These are phyloP conservation scores for Phytophthora lateralis DNA, from an alignment of 352 stramenopile species.

Conservation along the genomic window DNA sequence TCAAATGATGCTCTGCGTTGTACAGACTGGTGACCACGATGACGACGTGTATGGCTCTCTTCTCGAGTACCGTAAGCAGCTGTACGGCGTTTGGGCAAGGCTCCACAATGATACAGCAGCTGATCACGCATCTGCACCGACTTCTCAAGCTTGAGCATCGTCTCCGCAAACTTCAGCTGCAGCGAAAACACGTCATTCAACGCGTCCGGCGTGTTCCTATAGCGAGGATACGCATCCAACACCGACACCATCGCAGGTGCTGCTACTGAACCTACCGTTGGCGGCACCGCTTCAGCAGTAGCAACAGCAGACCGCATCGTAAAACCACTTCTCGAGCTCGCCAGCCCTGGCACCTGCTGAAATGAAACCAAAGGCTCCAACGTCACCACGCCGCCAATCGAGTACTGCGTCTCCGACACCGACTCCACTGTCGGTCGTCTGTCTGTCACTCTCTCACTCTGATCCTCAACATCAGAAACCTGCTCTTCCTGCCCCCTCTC, in stretches of 20 bases:
- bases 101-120: slow-evolving; percentile 36
- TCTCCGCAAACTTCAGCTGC: slow-evolving; percentile 75
- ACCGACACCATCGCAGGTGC: background rate
- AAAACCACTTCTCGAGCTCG: slow-evolving; percentile 13
- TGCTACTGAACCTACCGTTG: background rate
- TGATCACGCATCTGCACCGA: slow-evolving; percentile 65
- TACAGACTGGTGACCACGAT: background rate
- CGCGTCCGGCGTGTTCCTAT: slow-evolving; percentile 36
- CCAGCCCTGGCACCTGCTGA: slow-evolving; percentile 5
- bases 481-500: background rate
- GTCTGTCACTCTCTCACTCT: background rate
- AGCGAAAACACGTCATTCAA: slow-evolving; percentile 70
- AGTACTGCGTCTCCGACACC: slow-evolving; percentile 44
- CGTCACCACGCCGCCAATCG: slow-evolving; percentile 65
- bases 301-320: slow-evolving; percentile 11
- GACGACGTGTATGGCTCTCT: background rate
- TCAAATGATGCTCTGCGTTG: slow-evolving; percentile 16
- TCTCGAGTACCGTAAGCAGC: slow-evolving; percentile 1
- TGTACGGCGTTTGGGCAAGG: slow-evolving; percentile 8
- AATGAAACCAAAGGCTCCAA: slow-evolving; percentile 42
- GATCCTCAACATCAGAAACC: background rate
- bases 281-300: background rate
- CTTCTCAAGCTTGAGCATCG: slow-evolving; percentile 72
- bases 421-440: background rate
- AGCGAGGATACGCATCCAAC: slow-evolving; percentile 17